Percentiles rank a stretch among this genome's conserved stretches.
These are phyloP conservation scores for Pseudogymnoascus sp. DNA, from an alignment of 2,329 filamentous ascomycete genomes.

Conservation along the genomic window DNA sequence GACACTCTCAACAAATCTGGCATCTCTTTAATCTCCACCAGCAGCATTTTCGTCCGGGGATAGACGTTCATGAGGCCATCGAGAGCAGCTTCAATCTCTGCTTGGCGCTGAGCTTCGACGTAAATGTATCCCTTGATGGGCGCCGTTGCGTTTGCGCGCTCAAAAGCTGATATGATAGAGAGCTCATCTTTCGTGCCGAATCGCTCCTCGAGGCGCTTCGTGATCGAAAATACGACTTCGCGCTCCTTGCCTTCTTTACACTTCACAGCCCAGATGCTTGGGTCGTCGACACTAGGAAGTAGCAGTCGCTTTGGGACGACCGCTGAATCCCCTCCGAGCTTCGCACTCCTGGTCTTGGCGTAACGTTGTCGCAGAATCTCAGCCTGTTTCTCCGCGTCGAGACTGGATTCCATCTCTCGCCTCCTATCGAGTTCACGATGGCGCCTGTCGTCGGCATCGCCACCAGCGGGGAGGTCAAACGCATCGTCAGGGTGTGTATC, in stretches of 20 bases:
- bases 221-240: conserved; percentile 80
- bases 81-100: conserved; percentile 74
- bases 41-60: conserved; percentile 72
- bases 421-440: conserved; percentile 91
- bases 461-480: conserved; percentile 63
- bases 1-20: conserved; percentile 86
- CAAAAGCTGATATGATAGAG: conserved; percentile 83
- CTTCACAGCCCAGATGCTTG: conserved; percentile 88
- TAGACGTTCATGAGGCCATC: conserved; percentile 86
- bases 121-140: conserved; percentile 94
- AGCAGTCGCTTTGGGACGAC: conserved; percentile 79
- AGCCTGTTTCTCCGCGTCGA: conserved; percentile 91
- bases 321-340: conserved; percentile 60
- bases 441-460: conserved; percentile 79
- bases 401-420: conserved; percentile 75
- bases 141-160: conserved; percentile 68
- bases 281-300: conserved; percentile 88
- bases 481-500: conserved; percentile 88
- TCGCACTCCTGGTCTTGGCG: conserved; percentile 64
- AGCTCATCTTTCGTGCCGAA: conserved; percentile 70
- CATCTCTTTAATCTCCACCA: conserved; percentile 96
- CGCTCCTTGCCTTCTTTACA: conserved; percentile 94
- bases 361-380: conserved; percentile 82
- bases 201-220: conserved; percentile 80
- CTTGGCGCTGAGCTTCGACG: conserved; percentile 80